Percentiles rank a stretch among this genome's conserved stretches.
phyloP scores from a whole-genome alignment of 805 yeast genomes.

The Candida stauntonica region DNA sequence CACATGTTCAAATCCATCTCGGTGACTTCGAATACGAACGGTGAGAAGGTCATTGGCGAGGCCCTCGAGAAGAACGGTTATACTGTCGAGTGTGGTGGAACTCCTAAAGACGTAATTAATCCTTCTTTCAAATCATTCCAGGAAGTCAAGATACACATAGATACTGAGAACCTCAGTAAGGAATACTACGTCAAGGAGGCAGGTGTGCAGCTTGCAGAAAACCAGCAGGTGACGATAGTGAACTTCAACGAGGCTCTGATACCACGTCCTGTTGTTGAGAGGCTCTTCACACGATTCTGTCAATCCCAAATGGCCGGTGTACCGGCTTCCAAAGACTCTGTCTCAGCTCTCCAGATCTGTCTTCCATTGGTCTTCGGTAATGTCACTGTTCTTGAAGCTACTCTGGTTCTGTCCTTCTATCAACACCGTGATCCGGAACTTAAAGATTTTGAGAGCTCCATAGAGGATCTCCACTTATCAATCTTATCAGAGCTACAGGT shows the following conservation, averaged over 20 bases:
- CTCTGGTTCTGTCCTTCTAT: constrained; percentile 5
- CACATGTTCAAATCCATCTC: constrained; percentile 2
- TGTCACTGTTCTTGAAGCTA: constrained; percentile 7
- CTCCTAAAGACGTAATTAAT: not conserved
- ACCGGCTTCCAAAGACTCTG: not conserved
- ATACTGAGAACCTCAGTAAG: constrained; percentile 3
- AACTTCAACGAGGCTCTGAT: constrained; percentile 2
- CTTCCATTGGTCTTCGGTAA: constrained; percentile 10
- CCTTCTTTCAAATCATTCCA: constrained; percentile 1
- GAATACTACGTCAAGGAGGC: constrained; percentile 5
- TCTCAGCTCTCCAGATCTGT: constrained; percentile 10
- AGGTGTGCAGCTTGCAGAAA: constrained; percentile 3
- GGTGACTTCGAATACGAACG: not conserved
- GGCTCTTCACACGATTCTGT: constrained; percentile 4
- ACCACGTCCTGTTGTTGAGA: constrained; percentile 2
- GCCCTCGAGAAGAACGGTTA: constrained; percentile 2
- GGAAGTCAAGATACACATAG: constrained; percentile 5
- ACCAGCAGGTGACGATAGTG: constrained; percentile 3
- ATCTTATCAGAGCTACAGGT: constrained; percentile 5
- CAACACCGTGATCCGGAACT: not conserved
- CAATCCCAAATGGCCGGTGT: not conserved
- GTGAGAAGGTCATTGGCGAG: not conserved
- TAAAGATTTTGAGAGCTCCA: not conserved
- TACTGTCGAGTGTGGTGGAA: not conserved
- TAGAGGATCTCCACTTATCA: constrained; percentile 4